These are phyloP conservation scores for Colletotrichum aenigma DNA, from an alignment of 2,329 filamentous ascomycete genomes.

Conservation along the genomic window DNA sequence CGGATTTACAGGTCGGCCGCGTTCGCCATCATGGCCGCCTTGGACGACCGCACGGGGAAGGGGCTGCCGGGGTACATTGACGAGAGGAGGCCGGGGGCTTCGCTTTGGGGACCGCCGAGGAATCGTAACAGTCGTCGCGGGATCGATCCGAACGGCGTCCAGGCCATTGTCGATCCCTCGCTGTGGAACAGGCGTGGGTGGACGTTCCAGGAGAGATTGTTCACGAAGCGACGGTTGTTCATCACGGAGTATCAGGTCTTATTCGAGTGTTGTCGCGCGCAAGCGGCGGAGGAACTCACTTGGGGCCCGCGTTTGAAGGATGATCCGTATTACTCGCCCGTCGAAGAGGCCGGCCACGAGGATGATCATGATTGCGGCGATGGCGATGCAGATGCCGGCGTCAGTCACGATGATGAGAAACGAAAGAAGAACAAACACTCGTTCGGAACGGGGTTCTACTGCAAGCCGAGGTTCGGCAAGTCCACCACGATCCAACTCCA, in stretches of 20 bases:
- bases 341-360: background rate
- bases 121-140: background rate
- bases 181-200: conserved; percentile 14
- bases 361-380: background rate
- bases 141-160: background rate
- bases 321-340: background rate
- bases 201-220: conserved; percentile 20
- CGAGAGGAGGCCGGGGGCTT: background rate
- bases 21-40: conserved; percentile 45
- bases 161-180: background rate
- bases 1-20: conserved; percentile 47
- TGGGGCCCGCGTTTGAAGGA: background rate
- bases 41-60: conserved; percentile 33
- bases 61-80: background rate
- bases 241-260: conserved; percentile 18
- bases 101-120: background rate
- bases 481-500: background rate
- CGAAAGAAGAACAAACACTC: background rate
- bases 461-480: background rate
- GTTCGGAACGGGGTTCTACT: background rate
- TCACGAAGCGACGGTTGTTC: conserved; percentile 13
- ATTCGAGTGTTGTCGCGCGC: conserved; percentile 10
- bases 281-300: background rate
- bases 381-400: background rate
- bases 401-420: background rate